A percentile compares a stretch with the other conserved stretches of the same genome.
These are phyloP conservation scores for Schwanniomyces etchellsii DNA, from an alignment of 1,139 yeast genomes.

Conservation along the genomic window DNA sequence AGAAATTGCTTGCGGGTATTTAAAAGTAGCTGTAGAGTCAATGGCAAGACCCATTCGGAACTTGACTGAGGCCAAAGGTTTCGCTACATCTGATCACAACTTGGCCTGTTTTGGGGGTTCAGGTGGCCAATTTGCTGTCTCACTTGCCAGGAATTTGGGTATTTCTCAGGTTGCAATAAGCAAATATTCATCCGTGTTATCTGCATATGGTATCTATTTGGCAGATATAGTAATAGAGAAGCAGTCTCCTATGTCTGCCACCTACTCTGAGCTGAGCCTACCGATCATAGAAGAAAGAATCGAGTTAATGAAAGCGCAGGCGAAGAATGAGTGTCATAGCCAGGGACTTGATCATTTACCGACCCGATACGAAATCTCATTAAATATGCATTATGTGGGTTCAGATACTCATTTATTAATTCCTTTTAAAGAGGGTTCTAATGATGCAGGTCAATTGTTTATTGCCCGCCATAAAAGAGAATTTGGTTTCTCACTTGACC, in stretches of 20 bases:
- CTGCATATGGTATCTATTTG: constrained; percentile 40
- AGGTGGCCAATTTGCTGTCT: constrained; percentile 42
- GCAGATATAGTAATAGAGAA: constrained; percentile 54
- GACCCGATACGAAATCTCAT: constrained; percentile 49
- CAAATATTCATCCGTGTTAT: constrained; percentile 38
- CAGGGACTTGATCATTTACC: constrained; percentile 23
- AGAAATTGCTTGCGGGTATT: constrained; percentile 39
- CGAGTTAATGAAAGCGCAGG: constrained; percentile 18
- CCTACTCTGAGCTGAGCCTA: constrained; percentile 15
- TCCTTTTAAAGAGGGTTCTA: constrained; percentile 14
- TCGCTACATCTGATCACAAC: constrained; percentile 34
- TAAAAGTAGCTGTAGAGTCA: constrained; percentile 40
- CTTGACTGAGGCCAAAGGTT: constrained; percentile 41
- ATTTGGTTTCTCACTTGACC: constrained; percentile 37
- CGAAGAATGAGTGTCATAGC: constrained; percentile 24
- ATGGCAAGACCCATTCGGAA: constrained; percentile 44
- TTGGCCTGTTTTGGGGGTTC: constrained; percentile 44
- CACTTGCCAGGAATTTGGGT: constrained; percentile 35
- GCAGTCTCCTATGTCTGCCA: constrained; percentile 50
- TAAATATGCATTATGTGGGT: constrained; percentile 80
- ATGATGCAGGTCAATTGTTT: constrained; percentile 23
- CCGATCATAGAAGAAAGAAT: constrained; percentile 20
- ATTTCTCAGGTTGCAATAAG: constrained; percentile 36
- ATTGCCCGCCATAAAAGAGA: constrained; percentile 29
- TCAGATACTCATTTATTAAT: constrained; percentile 84